Evolutionary conservation across 2,329 filamentous ascomycete species (phyloP), one percentile per base, ranked within the genome.

Genomic region (Neonectria faginata): DNA sequence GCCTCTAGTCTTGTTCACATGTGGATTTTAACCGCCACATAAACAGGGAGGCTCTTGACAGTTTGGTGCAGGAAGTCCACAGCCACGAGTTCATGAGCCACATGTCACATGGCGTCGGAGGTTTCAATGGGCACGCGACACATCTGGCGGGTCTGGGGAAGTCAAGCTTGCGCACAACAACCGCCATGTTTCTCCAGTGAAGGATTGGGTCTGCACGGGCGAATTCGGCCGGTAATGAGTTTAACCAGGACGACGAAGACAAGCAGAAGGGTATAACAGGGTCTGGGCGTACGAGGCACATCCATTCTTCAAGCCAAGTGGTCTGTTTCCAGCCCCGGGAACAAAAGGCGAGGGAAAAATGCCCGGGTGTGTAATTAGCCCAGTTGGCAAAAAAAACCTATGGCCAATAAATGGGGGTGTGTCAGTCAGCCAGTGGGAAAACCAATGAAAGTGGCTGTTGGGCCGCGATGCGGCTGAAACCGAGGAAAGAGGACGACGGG

Each of bases 391-490:
- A 51, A 48, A 48, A 16, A 36, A 7, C 18, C 14, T n/a, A n/a
- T 31, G 25, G 45, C 25, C 33, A 45, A 53, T 41, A 45, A 62
- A 52, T 52, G 47, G 47, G 29, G 60, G 31, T 3, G 25, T 12
- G 22, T 18, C 18, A 41, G 56, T 18, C 33, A 45, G 25, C 25
- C 5, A 45, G 57, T 29, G 51, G 44, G 48, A 55, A 44, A 33
- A 31, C n/a, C 25, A 48, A 27, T 31, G 2, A 36, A 36, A 51
- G 51, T 45, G 2, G 36, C 60, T 51, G 45, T 52, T 45, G 41
- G 48, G 52, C 55, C 6, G 60, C 27, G 45, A 68, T 68, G 67
- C 63, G 61, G 62, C 62, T 69, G 57, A 69, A 65, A 59, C 64
- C 52, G 44, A 57, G 52, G 48, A 57, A 39, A 54, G 22, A 42